Evolutionary conservation across 331 rosid species (phyloP).

Genomic region (Rosa hybrid): DNA sequence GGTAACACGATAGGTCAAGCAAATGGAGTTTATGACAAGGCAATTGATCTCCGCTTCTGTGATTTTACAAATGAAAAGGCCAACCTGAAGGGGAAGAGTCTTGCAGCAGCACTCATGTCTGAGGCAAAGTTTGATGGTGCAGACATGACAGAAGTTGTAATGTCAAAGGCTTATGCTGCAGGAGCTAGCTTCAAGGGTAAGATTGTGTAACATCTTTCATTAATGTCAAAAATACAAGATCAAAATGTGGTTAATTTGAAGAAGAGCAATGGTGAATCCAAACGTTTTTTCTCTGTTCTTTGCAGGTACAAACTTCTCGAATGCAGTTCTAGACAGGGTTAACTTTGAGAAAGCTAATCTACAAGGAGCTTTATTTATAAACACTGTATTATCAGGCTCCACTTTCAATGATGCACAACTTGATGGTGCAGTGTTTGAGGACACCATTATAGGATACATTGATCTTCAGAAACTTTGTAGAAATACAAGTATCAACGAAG

Average conservation of each 20-base stretch:
- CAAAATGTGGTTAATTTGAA: background rate
- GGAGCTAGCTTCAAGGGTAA: conserved; percentile 91
- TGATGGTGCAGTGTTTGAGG: conserved; percentile 77
- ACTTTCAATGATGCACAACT: conserved; percentile 79
- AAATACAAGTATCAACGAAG: conserved; percentile 55
- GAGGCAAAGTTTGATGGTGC: conserved; percentile 98
- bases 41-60: conserved; percentile 88
- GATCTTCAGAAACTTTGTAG: conserved; percentile 90
- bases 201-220: background rate
- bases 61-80: conserved; percentile 77
- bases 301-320: conserved; percentile 85
- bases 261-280: conserved; percentile 3
- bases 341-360: conserved; percentile 90
- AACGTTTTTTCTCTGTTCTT: background rate
- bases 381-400: conserved; percentile 83
- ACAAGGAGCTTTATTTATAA: conserved; percentile 79
- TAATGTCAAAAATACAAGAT: background rate
- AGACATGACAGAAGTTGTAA: conserved; percentile 92
- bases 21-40: conserved; percentile 93
- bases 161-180: conserved; percentile 96
- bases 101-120: conserved; percentile 97
- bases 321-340: conserved; percentile 89
- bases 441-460: conserved; percentile 88
- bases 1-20: conserved; percentile 98
- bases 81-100: conserved; percentile 86